Base-by-base conservation (phyloP, 2,329 filamentous ascomycete species). In the Neonectria magnoliae region DNA sequence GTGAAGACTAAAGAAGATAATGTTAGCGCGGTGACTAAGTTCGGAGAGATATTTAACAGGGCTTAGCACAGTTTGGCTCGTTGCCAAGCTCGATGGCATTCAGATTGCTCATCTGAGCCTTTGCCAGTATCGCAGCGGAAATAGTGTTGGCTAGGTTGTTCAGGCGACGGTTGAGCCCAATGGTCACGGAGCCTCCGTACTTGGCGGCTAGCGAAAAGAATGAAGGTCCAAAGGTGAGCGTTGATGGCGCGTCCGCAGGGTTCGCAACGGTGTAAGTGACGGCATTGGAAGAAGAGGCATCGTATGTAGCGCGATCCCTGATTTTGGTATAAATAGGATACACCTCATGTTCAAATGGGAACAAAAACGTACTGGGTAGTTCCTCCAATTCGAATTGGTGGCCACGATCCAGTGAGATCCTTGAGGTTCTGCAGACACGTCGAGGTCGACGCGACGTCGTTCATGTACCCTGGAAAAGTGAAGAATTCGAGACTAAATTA, bases 11-110 rank as follows among this genome's bases (percentile, higher is more conserved):
- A 63, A 68, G 42, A 67, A n/a, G 6, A 3, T 1, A 25, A 2
- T 2, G n/a, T 62, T 8, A 57, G 20, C 25, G 16, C 11, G 5
- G 13, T 8, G 10, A 5, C 31, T 5, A 2, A 33, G 4, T 4
- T 13, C n/a, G 3, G 45, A 44, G 1, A 18, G n/a, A 16, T 9
- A 16, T n/a, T 10, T 4, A 9, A 7, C 3, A 25, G 33, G 16
- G 64, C 81, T 67, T 69, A 6, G 16, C 22, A 86, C 84, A 86
- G 65, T 87, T 83, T 4, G 86, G 86, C 60, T 88, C 85, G 68
- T 88, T 88, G 2, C 86, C 85, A 1, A 88, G 76, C 69, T 88
- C 85, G 36, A 88, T 84, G 3, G 85, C 83, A 18, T 83, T 76
- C 11, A 88, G 71, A 64, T 86, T 88, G 5, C 65, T 67, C 68